A percentile compares a stretch with the other conserved stretches of the same genome.
Conservation (phyloP, 306 rosid genomes). For the Prunus davidiana region DNA sequence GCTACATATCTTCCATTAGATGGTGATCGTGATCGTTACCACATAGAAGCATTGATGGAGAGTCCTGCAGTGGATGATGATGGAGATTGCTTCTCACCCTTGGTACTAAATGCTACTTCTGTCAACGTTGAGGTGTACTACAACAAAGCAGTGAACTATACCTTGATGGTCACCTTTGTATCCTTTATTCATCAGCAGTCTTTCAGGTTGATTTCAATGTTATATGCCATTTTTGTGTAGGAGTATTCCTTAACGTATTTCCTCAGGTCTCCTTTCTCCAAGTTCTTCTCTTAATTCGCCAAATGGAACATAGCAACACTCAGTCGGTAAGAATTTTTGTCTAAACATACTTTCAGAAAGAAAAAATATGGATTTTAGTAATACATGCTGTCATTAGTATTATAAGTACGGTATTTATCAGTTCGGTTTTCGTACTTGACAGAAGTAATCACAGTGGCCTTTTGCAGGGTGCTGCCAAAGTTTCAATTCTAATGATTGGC, state of each 20-base stretch:
- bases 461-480: slow-evolving; percentile 96
- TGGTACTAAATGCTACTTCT: slow-evolving; percentile 82
- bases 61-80: slow-evolving; percentile 86
- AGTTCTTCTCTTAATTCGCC: slow-evolving; percentile 94
- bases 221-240: slow-evolving; percentile 22
- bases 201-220: slow-evolving; percentile 16
- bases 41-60: slow-evolving; percentile 88
- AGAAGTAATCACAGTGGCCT: slow-evolving; percentile 16
- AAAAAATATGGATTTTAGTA: not conserved
- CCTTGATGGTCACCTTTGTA: slow-evolving; percentile 99
- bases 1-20: slow-evolving; percentile 39
- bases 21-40: slow-evolving; percentile 75
- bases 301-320: slow-evolving; percentile 99
- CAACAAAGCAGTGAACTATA: slow-evolving; percentile 95
- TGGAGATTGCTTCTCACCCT: slow-evolving; percentile 89
- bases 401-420: not conserved
- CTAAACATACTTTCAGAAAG: not conserved
- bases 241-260: slow-evolving; percentile 50
- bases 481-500: slow-evolving; percentile 89
- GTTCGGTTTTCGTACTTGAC: not conserved
- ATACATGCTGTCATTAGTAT: not conserved
- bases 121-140: slow-evolving; percentile 90
- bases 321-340: slow-evolving; percentile 70
- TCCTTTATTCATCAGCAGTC: slow-evolving; percentile 44
- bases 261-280: slow-evolving; percentile 90